Conservation (phyloP, 306 rosid genomes). For the Trichosanthes truncata region DNA sequence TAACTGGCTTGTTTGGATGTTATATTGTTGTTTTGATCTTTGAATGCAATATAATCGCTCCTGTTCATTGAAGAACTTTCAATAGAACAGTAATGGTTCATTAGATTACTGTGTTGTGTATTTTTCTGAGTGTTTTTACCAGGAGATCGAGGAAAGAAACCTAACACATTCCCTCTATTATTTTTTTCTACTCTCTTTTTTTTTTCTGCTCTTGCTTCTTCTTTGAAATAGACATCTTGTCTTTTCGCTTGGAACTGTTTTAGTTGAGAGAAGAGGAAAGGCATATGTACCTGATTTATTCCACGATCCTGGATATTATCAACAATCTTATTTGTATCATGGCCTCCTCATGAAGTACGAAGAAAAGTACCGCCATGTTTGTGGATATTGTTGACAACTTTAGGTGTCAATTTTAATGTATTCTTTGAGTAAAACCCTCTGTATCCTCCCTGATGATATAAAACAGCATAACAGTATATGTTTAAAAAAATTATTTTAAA, state of each 20-base stretch:
- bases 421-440: conserved; percentile 87
- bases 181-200: background rate
- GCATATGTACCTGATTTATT: conserved; percentile 70
- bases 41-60: no score
- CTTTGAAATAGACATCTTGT: background rate
- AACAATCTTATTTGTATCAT: conserved; percentile 88
- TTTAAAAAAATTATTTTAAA: background rate
- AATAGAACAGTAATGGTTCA: no score
- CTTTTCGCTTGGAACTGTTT: background rate
- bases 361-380: conserved; percentile 90
- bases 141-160: no score
- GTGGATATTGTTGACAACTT: conserved; percentile 75
- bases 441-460: conserved; percentile 68
- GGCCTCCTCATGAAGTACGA: conserved; percentile 93
- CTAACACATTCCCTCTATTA: background rate
- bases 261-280: conserved; percentile 9
- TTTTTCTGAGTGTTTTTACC: no score
- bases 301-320: conserved; percentile 86
- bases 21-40: no score
- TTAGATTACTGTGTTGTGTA: no score
- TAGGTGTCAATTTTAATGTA: conserved; percentile 60
- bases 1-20: no score
- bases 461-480: conserved; percentile 9
- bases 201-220: background rate
- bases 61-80: no score